Conservation (phyloP, 1,139 yeast species). For the Trichomonascaceae sp. region DNA sequence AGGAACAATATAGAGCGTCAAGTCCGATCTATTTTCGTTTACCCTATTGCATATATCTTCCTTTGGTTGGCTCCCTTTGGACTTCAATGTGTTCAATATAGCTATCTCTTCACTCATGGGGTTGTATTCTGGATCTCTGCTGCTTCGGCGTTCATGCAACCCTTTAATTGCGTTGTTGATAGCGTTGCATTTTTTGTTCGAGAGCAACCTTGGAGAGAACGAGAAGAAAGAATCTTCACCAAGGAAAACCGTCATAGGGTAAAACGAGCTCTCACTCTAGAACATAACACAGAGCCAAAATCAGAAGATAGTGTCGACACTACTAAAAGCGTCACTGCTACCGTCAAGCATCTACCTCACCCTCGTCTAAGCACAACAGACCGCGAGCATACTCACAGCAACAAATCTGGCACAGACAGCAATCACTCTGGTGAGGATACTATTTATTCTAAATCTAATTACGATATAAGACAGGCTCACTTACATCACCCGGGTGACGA, state of each 20-base stretch:
- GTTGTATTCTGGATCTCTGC: slow-evolving; percentile 62
- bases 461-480: background rate
- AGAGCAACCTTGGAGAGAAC: slow-evolving; percentile 67
- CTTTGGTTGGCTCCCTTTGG: slow-evolving; percentile 79
- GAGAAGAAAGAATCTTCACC: slow-evolving; percentile 26
- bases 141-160: slow-evolving; percentile 70
- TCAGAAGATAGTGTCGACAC: background rate
- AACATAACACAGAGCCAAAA: background rate
- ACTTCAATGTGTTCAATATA: slow-evolving; percentile 56
- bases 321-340: background rate
- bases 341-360: background rate
- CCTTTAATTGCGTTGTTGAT: slow-evolving; percentile 75
- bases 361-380: background rate
- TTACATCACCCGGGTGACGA: background rate
- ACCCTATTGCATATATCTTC: slow-evolving; percentile 74
- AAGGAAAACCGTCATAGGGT: slow-evolving; percentile 17
- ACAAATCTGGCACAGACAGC: background rate
- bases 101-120: slow-evolving; percentile 30
- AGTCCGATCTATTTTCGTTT: slow-evolving; percentile 71
- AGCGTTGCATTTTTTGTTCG: slow-evolving; percentile 67
- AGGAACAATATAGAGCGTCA: slow-evolving; percentile 68
- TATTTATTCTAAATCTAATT: slow-evolving; percentile 5
- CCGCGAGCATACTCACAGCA: background rate
- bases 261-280: slow-evolving; percentile 11
- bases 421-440: slow-evolving; percentile 6